Evolutionary conservation across 257 asterid genomes (phyloP).

Genomic region (Solanum bulbocastanum): DNA sequence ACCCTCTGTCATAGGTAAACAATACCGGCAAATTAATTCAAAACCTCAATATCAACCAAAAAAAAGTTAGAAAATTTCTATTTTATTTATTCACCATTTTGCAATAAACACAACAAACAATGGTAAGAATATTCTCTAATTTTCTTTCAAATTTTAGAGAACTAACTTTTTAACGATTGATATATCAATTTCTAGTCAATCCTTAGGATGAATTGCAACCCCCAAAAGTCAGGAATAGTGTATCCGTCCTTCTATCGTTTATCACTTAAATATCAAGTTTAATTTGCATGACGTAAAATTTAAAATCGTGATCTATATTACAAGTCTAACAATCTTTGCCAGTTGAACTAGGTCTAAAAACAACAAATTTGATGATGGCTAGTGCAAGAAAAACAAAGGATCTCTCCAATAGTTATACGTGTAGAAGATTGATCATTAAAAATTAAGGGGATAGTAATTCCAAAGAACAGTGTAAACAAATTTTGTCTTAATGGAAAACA

Average conservation of each 20-base stretch:
- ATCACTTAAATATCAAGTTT: background rate
- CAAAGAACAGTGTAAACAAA: slow-evolving; percentile 1
- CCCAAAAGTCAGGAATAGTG: background rate
- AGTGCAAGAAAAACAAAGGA: background rate
- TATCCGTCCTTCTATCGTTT: too few species aligned
- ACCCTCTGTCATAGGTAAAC: background rate
- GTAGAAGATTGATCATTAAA: slow-evolving; percentile 21
- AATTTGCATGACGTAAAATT: background rate
- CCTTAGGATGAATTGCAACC: background rate
- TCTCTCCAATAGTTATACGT: slow-evolving; percentile 9
- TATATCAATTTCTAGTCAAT: background rate
- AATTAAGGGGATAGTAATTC: background rate
- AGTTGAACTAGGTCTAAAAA: background rate
- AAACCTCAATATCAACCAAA: background rate
- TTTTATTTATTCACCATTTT: background rate
- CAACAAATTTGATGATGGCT: background rate
- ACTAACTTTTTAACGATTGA: background rate
- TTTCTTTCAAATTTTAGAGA: background rate
- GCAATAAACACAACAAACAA: background rate
- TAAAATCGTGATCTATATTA: background rate
- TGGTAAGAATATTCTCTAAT: background rate
- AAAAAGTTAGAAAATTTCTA: background rate
- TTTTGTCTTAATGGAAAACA: background rate
- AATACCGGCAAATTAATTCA: background rate
- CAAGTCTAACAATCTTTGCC: background rate